Conservation (phyloP, 1,284 basidiomycete species). For the Ganoderma meredithae region DNA sequence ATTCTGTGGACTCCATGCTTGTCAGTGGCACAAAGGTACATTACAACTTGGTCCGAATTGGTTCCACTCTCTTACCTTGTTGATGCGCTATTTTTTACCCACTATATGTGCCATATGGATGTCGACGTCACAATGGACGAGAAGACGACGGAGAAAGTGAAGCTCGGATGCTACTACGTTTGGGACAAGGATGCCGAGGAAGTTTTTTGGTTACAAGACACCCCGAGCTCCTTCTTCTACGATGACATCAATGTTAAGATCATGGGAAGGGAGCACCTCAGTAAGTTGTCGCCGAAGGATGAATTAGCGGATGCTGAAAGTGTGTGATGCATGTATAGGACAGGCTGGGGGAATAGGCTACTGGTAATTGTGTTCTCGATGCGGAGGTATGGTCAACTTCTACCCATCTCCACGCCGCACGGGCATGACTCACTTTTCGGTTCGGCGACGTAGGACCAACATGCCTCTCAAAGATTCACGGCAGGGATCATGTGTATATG, state of each 20-base stretch:
- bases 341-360: not conserved
- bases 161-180: slow-evolving; percentile 32
- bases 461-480: no score
- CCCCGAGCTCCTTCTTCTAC: not conserved
- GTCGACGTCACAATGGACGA: no score
- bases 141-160: not conserved
- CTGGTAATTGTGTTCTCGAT: not conserved
- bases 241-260: not conserved
- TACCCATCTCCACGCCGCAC: no score
- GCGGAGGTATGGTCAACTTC: not conserved
- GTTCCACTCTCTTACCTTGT: no score
- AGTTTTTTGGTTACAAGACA: slow-evolving; percentile 31
- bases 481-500: no score
- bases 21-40: no score
- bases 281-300: slow-evolving; percentile 16
- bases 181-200: slow-evolving; percentile 16
- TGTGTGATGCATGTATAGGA: not conserved
- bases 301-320: not conserved
- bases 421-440: no score
- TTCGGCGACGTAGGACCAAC: no score
- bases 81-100: no score
- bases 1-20: no score
- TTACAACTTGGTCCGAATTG: no score
- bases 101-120: no score
- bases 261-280: slow-evolving; percentile 19